A percentile compares a stretch with the other conserved stretches of the same genome.
Evolutionary conservation across 805 yeast species (phyloP).

Genomic region (Limtongia smithiae): DNA sequence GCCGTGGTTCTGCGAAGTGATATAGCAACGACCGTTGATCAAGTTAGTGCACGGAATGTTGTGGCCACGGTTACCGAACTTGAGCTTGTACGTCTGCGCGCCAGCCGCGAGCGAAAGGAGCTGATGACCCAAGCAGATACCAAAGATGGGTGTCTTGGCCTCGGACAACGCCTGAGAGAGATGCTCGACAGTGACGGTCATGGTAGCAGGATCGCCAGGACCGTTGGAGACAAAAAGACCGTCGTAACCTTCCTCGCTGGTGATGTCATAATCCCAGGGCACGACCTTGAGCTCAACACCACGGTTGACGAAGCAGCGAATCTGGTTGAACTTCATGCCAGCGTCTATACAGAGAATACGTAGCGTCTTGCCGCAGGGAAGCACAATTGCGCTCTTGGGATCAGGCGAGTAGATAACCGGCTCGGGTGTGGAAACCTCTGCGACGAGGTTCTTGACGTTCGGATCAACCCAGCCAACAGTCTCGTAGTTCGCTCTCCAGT

Average conservation of each 20-base stretch:
- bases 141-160: conserved; percentile 86
- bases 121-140: conserved; percentile 98
- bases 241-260: conserved; percentile 71
- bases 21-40: conserved; percentile 89
- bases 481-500: conserved; percentile 64
- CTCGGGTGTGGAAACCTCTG: conserved; percentile 74
- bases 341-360: conserved; percentile 91
- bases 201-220: conserved; percentile 97
- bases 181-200: conserved; percentile 62
- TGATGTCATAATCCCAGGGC: conserved; percentile 88
- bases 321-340: conserved; percentile 97
- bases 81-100: conserved; percentile 85
- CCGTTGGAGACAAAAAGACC: conserved; percentile 94
- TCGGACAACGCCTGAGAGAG: conserved; percentile 56
- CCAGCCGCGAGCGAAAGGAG: conserved; percentile 92
- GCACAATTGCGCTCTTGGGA: conserved; percentile 47
- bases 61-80: conserved; percentile 98
- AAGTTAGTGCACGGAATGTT: conserved; percentile 94
- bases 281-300: conserved; percentile 96
- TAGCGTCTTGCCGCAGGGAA: conserved; percentile 70
- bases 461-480: conserved; percentile 93
- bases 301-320: conserved; percentile 91
- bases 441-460: conserved; percentile 84
- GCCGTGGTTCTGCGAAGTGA: conserved; percentile 98
- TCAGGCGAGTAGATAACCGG: conserved; percentile 77